These are phyloP conservation scores for Myochromella boudieri DNA, from an alignment of 768 basidiomycete genomes.

Conservation along the genomic window DNA sequence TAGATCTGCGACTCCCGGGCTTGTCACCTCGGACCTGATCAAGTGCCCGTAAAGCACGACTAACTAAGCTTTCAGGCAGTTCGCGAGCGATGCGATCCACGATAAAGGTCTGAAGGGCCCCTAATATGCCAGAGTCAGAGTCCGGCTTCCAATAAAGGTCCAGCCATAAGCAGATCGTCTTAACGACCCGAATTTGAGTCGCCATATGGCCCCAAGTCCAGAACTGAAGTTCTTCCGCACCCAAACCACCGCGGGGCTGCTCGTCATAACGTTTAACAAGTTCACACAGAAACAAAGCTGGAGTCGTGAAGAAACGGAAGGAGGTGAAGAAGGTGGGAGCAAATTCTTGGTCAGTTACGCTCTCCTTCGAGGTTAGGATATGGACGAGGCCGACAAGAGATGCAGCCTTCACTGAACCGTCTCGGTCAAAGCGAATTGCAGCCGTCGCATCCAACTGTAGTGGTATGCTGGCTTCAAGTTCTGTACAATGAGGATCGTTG, in stretches of 20 bases:
- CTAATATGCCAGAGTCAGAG: conserved; percentile 43
- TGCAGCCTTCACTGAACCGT: conserved; percentile 28
- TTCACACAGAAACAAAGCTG: conserved; percentile 40
- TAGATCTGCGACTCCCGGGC: conserved; percentile 10
- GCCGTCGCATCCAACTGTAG: conserved; percentile 19
- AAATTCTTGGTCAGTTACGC: conserved; percentile 40
- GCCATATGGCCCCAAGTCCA: conserved; percentile 43
- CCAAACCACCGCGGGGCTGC: conserved; percentile 23
- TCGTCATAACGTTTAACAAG: conserved; percentile 51
- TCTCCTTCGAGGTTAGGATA: conserved; percentile 44
- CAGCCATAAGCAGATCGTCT: conserved; percentile 69
- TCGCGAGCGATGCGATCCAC: conserved; percentile 22
- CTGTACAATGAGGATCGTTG: conserved; percentile 24
- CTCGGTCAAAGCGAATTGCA: conserved; percentile 22
- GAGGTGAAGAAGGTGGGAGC: conserved; percentile 62
- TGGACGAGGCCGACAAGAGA: conserved; percentile 43
- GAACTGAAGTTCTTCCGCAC: conserved; percentile 31
- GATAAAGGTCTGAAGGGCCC: conserved; percentile 24
- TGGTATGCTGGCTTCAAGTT: conserved; percentile 26
- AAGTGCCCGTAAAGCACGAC: conserved; percentile 27
- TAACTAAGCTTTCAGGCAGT: conserved; percentile 27
- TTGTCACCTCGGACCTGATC: conserved; percentile 19
- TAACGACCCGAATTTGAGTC: conserved; percentile 58
- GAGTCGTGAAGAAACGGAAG: conserved; percentile 67
- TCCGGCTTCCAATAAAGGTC: conserved; percentile 64